Base-by-base conservation (phyloP, 805 yeast species). In the Priceomyces fermenticarens region DNA sequence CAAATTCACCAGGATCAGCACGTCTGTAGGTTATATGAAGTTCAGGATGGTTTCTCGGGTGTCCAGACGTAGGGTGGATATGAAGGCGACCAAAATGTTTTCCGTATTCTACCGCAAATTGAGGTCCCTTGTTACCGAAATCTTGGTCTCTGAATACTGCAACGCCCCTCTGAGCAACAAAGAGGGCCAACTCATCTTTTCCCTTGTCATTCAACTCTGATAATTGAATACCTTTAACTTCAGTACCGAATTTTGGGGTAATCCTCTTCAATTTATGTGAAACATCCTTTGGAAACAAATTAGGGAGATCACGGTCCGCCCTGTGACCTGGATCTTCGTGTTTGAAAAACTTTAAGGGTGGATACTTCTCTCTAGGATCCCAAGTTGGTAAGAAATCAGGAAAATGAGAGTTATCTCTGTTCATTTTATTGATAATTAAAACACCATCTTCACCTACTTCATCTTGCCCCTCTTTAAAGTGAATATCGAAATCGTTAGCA, bases 31-130 rank as follows among this genome's bases (percentile, higher is more conserved):
- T 79, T 30, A 82, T 63, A 49, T 81, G 88, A 46, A 83, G 71
- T 44, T 81, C 80, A 3, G 85, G 83, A 45, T 64, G 65, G 7
- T 86, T 83, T 46, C 63, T 67, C 25, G 85, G 88, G 11, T 85
- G 81, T 15, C 89, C 88, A 9, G 85, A 78, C 10, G 86, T 80
- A 35, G 88, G 87, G 55, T 85, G 90, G 44, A 82, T 72, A 59
- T 85, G 89, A 44, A 80, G 70, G 28, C 81, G 80, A 27, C 91
- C 90, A 56, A 80, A 85, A 56, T 83, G 77, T 35, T 61, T 63
- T 36, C 85, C 87, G 62, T 70, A 81, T 30, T 82, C 68, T 17
- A 67, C 75, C 23, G 60, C 74, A 48, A 70, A 73, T 23, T 63
- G 66, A 3, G 80, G 77, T 4, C 83, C 78, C 42, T 73, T 61